Conservation (phyloP, 805 yeast genomes). For the Priceomyces medius region DNA sequence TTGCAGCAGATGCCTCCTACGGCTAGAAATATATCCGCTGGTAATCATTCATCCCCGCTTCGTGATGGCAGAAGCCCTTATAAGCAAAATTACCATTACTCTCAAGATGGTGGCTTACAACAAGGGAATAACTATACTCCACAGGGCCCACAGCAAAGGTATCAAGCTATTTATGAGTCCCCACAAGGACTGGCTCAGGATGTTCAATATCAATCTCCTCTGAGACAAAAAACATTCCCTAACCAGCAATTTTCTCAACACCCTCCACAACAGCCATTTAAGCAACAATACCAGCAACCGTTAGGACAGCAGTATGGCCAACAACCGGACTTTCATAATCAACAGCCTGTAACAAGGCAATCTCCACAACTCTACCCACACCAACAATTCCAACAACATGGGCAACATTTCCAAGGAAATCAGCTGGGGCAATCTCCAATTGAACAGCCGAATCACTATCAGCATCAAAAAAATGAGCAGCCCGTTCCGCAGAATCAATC, state of each 20-base stretch:
- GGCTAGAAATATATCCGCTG: neutral
- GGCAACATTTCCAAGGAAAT: slow-evolving; percentile 4
- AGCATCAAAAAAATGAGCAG: slow-evolving; percentile 2
- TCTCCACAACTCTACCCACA: slow-evolving; percentile 9
- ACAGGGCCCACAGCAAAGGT: neutral
- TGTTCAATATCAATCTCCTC: neutral
- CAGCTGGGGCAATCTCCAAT: no score
- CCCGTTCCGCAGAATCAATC: slow-evolving; percentile 8
- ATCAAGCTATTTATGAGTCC: neutral
- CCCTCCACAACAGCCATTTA: slow-evolving; percentile 11
- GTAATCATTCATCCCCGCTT: neutral
- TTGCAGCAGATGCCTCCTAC: neutral
- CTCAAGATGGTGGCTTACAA: neutral
- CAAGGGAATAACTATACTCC: neutral
- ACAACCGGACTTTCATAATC: neutral
- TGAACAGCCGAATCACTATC: no score
- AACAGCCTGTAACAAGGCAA: no score
- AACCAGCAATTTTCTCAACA: slow-evolving; percentile 3
- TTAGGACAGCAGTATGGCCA: neutral
- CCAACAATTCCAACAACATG: slow-evolving; percentile 2
- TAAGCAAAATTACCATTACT: neutral
- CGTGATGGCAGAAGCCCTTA: neutral
- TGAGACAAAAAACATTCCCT: neutral
- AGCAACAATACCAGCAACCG: slow-evolving; percentile 3
- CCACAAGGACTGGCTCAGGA: neutral